Evolutionary conservation across 139 green algal species (phyloP).

Genomic region (Axilococcus clingmanii): DNA sequence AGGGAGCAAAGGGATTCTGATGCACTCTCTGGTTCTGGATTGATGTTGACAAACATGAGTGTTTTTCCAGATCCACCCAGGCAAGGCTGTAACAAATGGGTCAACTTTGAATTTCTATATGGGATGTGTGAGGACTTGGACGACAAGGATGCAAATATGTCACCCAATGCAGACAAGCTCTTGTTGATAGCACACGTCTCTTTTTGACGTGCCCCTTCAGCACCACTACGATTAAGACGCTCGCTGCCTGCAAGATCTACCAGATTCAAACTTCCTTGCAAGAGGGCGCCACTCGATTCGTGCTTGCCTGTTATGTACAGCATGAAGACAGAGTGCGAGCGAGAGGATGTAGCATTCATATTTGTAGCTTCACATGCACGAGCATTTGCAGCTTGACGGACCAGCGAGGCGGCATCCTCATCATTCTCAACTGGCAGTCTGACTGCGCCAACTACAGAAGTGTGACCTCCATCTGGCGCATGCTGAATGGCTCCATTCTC

Average conservation of each 20-base stretch:
- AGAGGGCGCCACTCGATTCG: constrained; percentile 38
- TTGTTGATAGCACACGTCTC: constrained; percentile 95
- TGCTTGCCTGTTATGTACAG: constrained; percentile 83
- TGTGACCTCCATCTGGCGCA: constrained; percentile 53
- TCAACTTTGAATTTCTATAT: constrained; percentile 93
- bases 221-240: constrained; percentile 60
- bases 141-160: constrained; percentile 76
- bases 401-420: constrained; percentile 45
- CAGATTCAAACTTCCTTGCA: constrained; percentile 79
- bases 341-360: constrained; percentile 86
- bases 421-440: constrained; percentile 42
- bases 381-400: constrained; percentile 48
- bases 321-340: constrained; percentile 92
- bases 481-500: constrained; percentile 81
- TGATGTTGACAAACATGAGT: constrained; percentile 94
- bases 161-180: constrained; percentile 67
- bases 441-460: constrained; percentile 41
- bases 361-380: constrained; percentile 71
- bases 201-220: constrained; percentile 66
- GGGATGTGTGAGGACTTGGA: constrained; percentile 64
- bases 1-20: constrained; percentile 77
- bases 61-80: constrained; percentile 67
- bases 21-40: constrained; percentile 64
- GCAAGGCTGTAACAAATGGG: constrained; percentile 70
- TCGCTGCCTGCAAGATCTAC: constrained; percentile 91